Base-by-base conservation (phyloP, 495 filamentous ascomycete genomes). In the Neurospora hispaniola region DNA sequence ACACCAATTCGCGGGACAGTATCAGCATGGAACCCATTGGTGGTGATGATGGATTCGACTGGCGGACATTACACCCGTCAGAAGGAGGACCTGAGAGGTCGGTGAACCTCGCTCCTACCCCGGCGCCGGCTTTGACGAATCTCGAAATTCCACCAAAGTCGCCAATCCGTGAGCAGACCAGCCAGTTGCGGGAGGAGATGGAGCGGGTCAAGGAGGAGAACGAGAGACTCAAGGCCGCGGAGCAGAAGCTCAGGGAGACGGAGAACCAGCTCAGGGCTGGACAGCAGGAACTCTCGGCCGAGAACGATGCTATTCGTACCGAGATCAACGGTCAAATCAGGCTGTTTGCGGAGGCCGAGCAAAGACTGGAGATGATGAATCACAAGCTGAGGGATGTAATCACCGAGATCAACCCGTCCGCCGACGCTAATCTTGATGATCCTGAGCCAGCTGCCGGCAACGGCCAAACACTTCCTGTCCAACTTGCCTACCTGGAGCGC, bases 341-440 rank as follows among this genome's bases (percentile, higher is more conserved):
- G 62, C 73, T 80, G 12, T 85, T 89, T 73, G 82, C 90, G 20
- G 88, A 89, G 16, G 90, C 90, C 18, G 91, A 93, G 75, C 84
- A 83, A 71, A 90, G 88, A 74, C 78, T 98, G 69, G 92, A 92
- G 79, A 85, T 85, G n/a, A 80, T 97, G 48, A 97, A 93, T 76
- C 83, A 82, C 69, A 89, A 87, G 70, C 80, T 97, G 27, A 85
- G 89, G 73, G 87, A 92, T 27, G 84, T 92, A 69, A 87, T 96
- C 74, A 78, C 90, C 27, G 86, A 88, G 71, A 85, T 87, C 16
- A 90, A 88, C 72, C 87, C 88, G 0, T 79, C 83, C 42, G 82
- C 79, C 66, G 80, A 83, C 41, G 69, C 59, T 7, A 81, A 73
- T 5, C 84, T 82, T 35, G 76, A 76, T 18, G 41, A 75, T n/a